Percentiles rank a stretch among this genome's conserved stretches.
These are phyloP conservation scores for Mimosa bimucronata DNA, from an alignment of 306 rosid species.

Conservation along the genomic window DNA sequence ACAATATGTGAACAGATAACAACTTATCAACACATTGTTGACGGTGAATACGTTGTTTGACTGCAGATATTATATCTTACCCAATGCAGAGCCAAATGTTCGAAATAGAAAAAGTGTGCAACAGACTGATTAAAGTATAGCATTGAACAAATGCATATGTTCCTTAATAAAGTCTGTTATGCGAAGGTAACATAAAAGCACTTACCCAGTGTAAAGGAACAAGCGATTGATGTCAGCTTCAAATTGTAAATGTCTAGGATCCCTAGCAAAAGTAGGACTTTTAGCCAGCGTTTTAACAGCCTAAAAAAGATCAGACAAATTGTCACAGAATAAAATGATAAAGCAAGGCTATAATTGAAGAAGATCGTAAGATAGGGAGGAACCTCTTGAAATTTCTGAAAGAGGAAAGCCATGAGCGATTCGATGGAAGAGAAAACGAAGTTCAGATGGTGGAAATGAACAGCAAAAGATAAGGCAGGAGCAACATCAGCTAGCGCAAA, in stretches of 20 bases:
- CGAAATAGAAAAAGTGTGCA: background rate
- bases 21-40: background rate
- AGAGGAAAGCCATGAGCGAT: constrained; percentile 67
- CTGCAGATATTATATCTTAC: background rate
- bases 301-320: constrained; percentile 43
- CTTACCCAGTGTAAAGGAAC: constrained; percentile 82
- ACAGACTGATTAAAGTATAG: background rate
- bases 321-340: background rate
- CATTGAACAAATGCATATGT: background rate
- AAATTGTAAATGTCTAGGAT: constrained; percentile 78
- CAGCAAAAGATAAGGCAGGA: constrained; percentile 28
- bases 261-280: constrained; percentile 57
- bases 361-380: constrained; percentile 21
- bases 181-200: constrained; percentile 16
- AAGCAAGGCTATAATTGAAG: background rate
- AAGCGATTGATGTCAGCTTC: constrained; percentile 85
- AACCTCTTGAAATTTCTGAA: constrained; percentile 88
- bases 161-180: too few relatives aligned
- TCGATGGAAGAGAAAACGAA: constrained; percentile 17
- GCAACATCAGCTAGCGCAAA: constrained; percentile 8
- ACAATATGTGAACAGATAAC: constrained; percentile 13
- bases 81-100: background rate
- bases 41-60: background rate
- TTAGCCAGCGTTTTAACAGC: constrained; percentile 69
- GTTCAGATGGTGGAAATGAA: constrained; percentile 18